Evolutionary conservation across 2,329 filamentous ascomycete genomes (phyloP).

Genomic region (Colletotrichum karsti): DNA sequence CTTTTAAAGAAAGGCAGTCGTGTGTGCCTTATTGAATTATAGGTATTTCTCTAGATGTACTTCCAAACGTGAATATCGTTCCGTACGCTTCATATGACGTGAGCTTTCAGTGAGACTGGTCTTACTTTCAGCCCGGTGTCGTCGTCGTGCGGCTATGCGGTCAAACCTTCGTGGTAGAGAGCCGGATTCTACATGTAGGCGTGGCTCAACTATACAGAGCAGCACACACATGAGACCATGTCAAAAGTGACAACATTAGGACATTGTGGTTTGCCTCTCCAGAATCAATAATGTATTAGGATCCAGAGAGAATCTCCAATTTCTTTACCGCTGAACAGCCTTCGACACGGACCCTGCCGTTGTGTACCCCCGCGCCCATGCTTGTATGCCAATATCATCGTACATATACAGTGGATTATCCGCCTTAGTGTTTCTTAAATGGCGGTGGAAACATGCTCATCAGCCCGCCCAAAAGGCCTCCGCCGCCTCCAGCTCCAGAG

Average conservation of each 20-base stretch:
- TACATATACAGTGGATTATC: neutral
- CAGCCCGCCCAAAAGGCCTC: neutral
- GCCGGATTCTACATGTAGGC: no score
- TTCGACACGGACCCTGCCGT: conserved; percentile 21
- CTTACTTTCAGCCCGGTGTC: no score
- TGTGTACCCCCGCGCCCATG: neutral
- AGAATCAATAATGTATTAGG: neutral
- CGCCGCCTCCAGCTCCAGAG: neutral
- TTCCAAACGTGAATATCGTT: no score
- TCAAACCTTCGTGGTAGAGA: no score
- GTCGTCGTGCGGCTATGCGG: no score
- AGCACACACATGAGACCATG: no score
- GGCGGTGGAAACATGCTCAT: neutral
- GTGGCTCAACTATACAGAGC: no score
- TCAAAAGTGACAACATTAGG: neutral
- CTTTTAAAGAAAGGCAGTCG: no score
- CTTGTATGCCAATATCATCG: neutral
- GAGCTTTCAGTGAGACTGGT: no score
- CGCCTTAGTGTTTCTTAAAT: neutral
- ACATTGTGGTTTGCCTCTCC: neutral
- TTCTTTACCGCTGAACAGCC: neutral
- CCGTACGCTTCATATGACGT: no score
- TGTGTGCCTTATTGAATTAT: no score
- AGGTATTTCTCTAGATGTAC: no score
- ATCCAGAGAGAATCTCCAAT: neutral